Base-by-base conservation (phyloP, 2,329 filamentous ascomycete genomes). In the Arthrobotrys musiformis region DNA sequence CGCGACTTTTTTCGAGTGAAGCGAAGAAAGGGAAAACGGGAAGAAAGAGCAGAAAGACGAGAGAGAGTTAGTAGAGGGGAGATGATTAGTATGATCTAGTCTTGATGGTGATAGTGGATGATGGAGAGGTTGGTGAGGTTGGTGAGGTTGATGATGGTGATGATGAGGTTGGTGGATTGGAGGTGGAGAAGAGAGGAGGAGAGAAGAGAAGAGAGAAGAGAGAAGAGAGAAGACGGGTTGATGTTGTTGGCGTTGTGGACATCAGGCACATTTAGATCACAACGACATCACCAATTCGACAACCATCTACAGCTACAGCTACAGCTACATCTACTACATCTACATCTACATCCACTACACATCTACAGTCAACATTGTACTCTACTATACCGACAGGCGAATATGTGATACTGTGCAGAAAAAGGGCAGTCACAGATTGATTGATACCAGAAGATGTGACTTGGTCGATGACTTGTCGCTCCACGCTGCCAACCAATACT, bases 141-240 rank as follows among this genome's bases (percentile, higher is more conserved):
- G 62, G 67, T 79, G 79, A 68, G 50, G 78, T 60, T 68, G 60
- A 42, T 63, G 70, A 28, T 75, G 70, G 24, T 78, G 63, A 15
- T 74, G 60, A 72, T 63, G 58, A 75, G 75, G 77, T 50, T 75
- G 80, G 72, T 68, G 63, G 79, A 74, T 24, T 48, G 44, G 1
- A 11, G 44, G 19, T 48, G 44, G 19, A 79, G 72, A 79, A 72
- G 79, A 72, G 28, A 52, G 40, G 33, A 22, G 22, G 33, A 24
- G 52, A 4, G 2, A 54, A 33, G 15, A 50, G 58, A 64, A 58
- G n/a, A 62, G 61, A 56, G 68, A 9, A 46, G 42, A 13, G 3
- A 7, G 42, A 24, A 24, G 42, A 13, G 19, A 24, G 44, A 13
- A 48, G 40, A 9, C 9, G 9, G 30, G 30, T 33, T 42, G n/a